Evolutionary conservation across 139 green algal genomes (phyloP), one percentile per base, ranked within the genome.

Genomic region (Chlamydomonas sp.): DNA sequence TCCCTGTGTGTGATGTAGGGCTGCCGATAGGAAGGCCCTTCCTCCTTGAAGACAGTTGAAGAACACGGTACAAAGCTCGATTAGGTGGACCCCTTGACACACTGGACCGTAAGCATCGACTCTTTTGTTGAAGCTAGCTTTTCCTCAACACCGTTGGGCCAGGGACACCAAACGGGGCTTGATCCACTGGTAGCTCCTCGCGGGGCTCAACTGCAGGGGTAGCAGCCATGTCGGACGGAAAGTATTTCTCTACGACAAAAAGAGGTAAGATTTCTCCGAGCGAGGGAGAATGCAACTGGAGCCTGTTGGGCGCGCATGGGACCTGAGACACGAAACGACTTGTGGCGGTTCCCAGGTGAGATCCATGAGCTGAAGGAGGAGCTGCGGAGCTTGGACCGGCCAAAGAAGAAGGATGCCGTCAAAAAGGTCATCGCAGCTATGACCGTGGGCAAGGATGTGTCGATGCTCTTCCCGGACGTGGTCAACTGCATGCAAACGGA

Each of bases 391-490:
- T 73, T 97, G 81, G 98, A 99, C 90, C 94, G 94, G 78, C 84
- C 81, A 5, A 98, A 98, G 90, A 96, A 97, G 86, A 99, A 99
- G 89, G 97, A 99, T 89, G 97, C 96, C 1, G 97, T 99, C 2
- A 99, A 99, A 93, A 99, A 99, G 91, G 95, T 98, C 57, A 98
- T 98, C 84, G 94, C 95, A 68, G 98, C 98, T 0, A 99, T 99
- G 98, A 99, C 98, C n/a, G 98, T 99, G 31, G 98, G 98, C 64
- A 99, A 99, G 92, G 97, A 99, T 85, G 97, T 99, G 16, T 96
- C 94, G 59, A 96, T 96, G 94, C 93, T 99, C 31, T 99, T 99
- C 90, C 95, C 97, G 12, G 96, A 99, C 79, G 97, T 99, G 17
- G 96, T 99, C 66, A 99, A 99, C 92, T 99, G 97, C 92, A 99